These are phyloP conservation scores for Metschnikowia cerradonensis DNA, from an alignment of 805 yeast genomes.

Conservation along the genomic window DNA sequence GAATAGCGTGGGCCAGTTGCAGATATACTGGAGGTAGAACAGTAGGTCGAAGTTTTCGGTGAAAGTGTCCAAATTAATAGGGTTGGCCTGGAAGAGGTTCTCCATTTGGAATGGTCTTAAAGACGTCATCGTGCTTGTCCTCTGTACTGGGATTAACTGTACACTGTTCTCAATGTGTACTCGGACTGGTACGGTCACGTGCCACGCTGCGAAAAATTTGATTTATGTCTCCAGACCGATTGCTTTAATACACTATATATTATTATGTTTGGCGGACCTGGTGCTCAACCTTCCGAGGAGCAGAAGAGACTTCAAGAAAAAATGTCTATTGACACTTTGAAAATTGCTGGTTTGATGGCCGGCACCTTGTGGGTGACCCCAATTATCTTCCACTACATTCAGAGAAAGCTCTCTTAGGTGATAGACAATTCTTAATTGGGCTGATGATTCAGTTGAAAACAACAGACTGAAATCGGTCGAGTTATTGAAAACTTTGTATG, in stretches of 20 bases:
- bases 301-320: constrained; percentile 65
- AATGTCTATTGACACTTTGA: constrained; percentile 55
- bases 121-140: constrained; percentile 62
- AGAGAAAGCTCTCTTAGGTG: constrained; percentile 40
- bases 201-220: constrained; percentile 3
- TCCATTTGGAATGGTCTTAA: constrained; percentile 83
- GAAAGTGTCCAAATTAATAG: constrained; percentile 79
- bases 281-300: constrained; percentile 50
- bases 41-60: constrained; percentile 88
- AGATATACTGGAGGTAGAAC: constrained; percentile 79
- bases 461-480: background rate
- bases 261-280: constrained; percentile 48
- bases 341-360: constrained; percentile 58
- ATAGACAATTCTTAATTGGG: background rate
- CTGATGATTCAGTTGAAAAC: background rate
- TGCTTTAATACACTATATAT: background rate
- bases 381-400: constrained; percentile 50
- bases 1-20: constrained; percentile 84
- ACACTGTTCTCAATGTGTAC: background rate
- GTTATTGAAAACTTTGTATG: background rate
- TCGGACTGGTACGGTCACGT: background rate
- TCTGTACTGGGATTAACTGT: background rate
- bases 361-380: constrained; percentile 61
- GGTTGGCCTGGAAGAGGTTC: constrained; percentile 68
- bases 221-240: background rate